phyloP scores from a whole-genome alignment of 2,329 filamentous ascomycete species.

The Ilyonectria robusta region DNA sequence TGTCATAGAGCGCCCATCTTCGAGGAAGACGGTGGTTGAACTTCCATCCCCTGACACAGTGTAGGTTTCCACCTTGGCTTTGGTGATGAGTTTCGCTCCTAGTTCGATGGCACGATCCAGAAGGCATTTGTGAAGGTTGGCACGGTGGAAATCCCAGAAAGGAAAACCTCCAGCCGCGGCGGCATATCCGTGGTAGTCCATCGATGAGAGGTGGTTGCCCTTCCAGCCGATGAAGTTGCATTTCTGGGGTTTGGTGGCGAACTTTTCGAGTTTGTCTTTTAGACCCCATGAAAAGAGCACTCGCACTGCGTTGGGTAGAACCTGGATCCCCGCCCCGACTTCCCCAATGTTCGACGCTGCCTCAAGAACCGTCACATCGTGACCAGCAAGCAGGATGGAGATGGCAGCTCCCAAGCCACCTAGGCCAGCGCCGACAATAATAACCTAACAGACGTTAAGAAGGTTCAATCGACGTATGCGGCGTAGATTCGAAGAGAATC shows the following conservation, averaged over 20 bases:
- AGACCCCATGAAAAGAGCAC: slow-evolving; percentile 45
- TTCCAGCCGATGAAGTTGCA: slow-evolving; percentile 48
- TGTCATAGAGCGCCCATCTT: slow-evolving; percentile 50
- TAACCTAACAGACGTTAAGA: slow-evolving; percentile 23
- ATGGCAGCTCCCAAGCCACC: slow-evolving; percentile 47
- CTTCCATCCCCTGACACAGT: slow-evolving; percentile 25
- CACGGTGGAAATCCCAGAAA: slow-evolving; percentile 65
- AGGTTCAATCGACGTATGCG: not conserved
- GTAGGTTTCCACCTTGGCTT: slow-evolving; percentile 28
- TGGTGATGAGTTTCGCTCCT: slow-evolving; percentile 54
- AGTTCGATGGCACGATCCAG: slow-evolving; percentile 56
- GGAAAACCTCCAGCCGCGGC: slow-evolving; percentile 48
- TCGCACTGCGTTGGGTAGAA: slow-evolving; percentile 43
- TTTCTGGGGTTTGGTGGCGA: slow-evolving; percentile 42
- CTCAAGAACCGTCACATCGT: slow-evolving; percentile 46
- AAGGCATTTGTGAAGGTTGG: slow-evolving; percentile 62
- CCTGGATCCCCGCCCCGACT: slow-evolving; percentile 47
- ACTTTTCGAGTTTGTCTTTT: slow-evolving; percentile 33
- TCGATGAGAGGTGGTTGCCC: slow-evolving; percentile 42
- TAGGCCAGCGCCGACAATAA: slow-evolving; percentile 46
- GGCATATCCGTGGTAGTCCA: slow-evolving; percentile 43
- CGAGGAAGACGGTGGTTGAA: slow-evolving; percentile 42
- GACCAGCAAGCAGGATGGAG: slow-evolving; percentile 41
- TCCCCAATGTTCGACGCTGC: slow-evolving; percentile 43
- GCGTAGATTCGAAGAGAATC: not conserved